phyloP scores from a whole-genome alignment of 352 stramenopile species.

The Globisporangium paroecandrum region DNA sequence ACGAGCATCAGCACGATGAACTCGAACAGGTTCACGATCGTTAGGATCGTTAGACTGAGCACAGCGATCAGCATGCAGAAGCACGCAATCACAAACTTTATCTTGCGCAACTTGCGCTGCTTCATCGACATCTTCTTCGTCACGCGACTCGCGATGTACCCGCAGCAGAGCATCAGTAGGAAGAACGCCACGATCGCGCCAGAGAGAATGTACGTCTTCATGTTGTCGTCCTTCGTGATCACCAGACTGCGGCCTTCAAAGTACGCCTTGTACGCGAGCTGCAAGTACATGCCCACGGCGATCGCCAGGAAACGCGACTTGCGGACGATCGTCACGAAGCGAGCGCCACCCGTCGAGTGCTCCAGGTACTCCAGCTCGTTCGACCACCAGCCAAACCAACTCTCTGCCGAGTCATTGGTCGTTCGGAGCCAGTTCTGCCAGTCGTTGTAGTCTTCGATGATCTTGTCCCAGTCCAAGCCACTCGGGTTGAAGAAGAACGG shows the following conservation, averaged over 20 bases:
- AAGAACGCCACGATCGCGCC: slow-evolving; percentile 69
- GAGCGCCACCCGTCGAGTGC: slow-evolving; percentile 59
- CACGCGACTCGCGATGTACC: slow-evolving; percentile 81
- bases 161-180: slow-evolving; percentile 71
- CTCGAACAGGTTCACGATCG: slow-evolving; percentile 70
- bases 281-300: slow-evolving; percentile 74
- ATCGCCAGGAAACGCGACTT: slow-evolving; percentile 79
- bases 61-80: slow-evolving; percentile 64
- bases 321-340: slow-evolving; percentile 67
- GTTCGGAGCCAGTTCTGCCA: slow-evolving; percentile 94
- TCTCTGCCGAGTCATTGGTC: slow-evolving; percentile 82
- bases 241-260: slow-evolving; percentile 56
- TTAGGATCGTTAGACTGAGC: slow-evolving; percentile 67
- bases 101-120: slow-evolving; percentile 86
- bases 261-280: slow-evolving; percentile 80
- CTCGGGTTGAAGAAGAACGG: slow-evolving; percentile 96
- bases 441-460: slow-evolving; percentile 92
- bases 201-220: slow-evolving; percentile 62
- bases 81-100: slow-evolving; percentile 81
- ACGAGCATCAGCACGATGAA: slow-evolving; percentile 68
- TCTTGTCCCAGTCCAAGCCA: slow-evolving; percentile 97
- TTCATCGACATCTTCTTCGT: slow-evolving; percentile 91
- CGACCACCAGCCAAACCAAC: slow-evolving; percentile 87
- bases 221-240: slow-evolving; percentile 48
- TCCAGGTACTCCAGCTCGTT: slow-evolving; percentile 82